Conservation (phyloP, 2,329 filamentous ascomycete genomes). For the Parastagonospora avenae region DNA sequence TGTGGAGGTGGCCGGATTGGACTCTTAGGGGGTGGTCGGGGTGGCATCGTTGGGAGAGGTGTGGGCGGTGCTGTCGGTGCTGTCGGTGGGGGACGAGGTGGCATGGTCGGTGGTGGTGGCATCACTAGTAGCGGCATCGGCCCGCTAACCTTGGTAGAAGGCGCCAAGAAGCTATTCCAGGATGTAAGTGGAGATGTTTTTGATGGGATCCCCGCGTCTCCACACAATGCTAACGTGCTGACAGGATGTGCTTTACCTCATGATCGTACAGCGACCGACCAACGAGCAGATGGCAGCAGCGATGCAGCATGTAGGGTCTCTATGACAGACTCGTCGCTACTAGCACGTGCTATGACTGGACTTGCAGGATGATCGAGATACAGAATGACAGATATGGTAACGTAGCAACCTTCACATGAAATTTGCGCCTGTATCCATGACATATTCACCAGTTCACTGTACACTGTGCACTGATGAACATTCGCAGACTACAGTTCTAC, state of each 20-base stretch:
- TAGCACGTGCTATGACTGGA: too few relatives aligned
- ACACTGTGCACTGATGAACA: too few relatives aligned
- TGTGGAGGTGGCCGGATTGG: not conserved
- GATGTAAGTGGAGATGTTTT: slow-evolving; percentile 2
- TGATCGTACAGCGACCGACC: slow-evolving; percentile 1
- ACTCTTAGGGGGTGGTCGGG: not conserved
- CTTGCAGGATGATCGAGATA: too few relatives aligned
- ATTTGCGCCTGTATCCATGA: too few relatives aligned
- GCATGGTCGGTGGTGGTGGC: not conserved
- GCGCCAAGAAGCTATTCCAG: slow-evolving; percentile 5
- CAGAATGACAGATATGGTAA: too few relatives aligned
- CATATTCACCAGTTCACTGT: too few relatives aligned
- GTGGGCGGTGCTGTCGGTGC: too few relatives aligned
- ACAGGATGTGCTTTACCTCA: slow-evolving; percentile 5
- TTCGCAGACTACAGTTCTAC: too few relatives aligned
- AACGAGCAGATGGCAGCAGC: not conserved
- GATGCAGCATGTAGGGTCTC: not conserved
- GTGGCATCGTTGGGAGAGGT: not conserved
- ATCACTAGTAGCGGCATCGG: not conserved
- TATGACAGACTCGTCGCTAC: too few relatives aligned
- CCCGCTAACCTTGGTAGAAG: not conserved
- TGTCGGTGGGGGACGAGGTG: too few relatives aligned
- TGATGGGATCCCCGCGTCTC: not conserved
- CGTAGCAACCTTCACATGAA: too few relatives aligned
- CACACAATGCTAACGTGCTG: not conserved